Base-by-base conservation (phyloP, 2,329 filamentous ascomycete species). In the Erysiphe neolycopersici region DNA sequence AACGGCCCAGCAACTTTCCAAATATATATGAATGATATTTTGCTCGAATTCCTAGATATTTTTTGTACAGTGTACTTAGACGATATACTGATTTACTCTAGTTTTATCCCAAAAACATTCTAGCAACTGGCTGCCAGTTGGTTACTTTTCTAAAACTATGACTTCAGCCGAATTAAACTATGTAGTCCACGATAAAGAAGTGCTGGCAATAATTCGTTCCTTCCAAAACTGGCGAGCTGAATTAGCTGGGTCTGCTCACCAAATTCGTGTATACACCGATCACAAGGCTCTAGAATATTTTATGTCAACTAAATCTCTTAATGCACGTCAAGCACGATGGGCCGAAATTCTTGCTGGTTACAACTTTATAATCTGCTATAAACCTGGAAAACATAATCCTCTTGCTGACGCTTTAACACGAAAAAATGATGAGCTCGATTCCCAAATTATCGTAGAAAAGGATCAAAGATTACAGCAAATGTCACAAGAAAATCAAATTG, bases 31-130 rank as follows among this genome's bases (percentile, higher is more conserved):
- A 45, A 47, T 18, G 33, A 47, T 35, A 37, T 43, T 22, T 17
- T 45, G 2, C 30, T 40, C 6, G 30, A 43, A 11, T 45, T 35
- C 17, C 30, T 45, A 19, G 30, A 47, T 29, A n/a, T 19, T 3
- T 43, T 44, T 40, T 45, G 29, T 18, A 43, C 37, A 12, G 35
- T 38, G 10, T 46, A 47, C 18, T 33, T 47, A 14, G 18, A 47
- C 22, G 32, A 47, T 44, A 47, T 47, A n/a, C 35, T 47, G 3
- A 47, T 45, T 31, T 47, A 45, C 22, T 47, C 29, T 1, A 14
- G 29, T 43, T 37, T n/a, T 38, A 43, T 43, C 32, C 14, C 9
- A 42, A 42, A 18, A 33, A 35, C 11, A 22, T 38, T 13, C 3
- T 2, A 38, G 12, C 37, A 38, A 18, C n/a, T 38, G 37, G 37